Evolutionary conservation across 2,329 filamentous ascomycete species (phyloP), one percentile per base, ranked within the genome.

Genomic region (Colletotrichum cereale): DNA sequence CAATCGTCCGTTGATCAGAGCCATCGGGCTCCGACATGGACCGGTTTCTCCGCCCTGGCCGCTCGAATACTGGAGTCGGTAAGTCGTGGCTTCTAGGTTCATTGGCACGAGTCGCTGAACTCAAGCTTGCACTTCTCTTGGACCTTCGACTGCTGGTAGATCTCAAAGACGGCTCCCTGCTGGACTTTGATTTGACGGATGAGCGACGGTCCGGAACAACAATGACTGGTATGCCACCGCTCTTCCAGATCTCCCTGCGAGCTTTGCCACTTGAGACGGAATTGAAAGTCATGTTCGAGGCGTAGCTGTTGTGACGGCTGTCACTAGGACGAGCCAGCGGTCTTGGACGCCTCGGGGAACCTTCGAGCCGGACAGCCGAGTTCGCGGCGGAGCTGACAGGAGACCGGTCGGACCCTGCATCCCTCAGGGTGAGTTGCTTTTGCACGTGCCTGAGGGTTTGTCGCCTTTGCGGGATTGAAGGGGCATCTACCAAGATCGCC

Each of bases 391-490:
- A 86, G 75, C 82, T 84, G n/a, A 78, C 72, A 2, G 81, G 81
- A 10, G 84, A 84, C 14, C 81, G 70, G 40, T 84, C 82, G 5
- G 82, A 82, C 26, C 78, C 77, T 3, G 86, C 84, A 72, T 88
- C 85, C 70, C 88, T 84, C 67, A 90, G 75, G 0, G 80, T 80
- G 11, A 80, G 79, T 53, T 88, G 86, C 76, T 91, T 91, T 74
- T 84, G 87, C 14, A 90, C 86, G 77, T 92, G 90, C 5, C 90
- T 86, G 70, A 92, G 79, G 10, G 89, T 91, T 75, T 86, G 86
- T 67, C 82, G 85, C 56, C 84, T 84, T 62, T 82, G 84, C 5
- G 79, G 80, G 5, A 78, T 76, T 18, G 85, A 83, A 40, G 82
- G 79, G 1, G 81, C 80, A 52, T 89, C 86, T n/a, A 91, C 82